Percentiles rank a stretch among this genome's conserved stretches.
Evolutionary conservation across 148 eudicot species (phyloP).

Genomic region (Selenicereus undatus): DNA sequence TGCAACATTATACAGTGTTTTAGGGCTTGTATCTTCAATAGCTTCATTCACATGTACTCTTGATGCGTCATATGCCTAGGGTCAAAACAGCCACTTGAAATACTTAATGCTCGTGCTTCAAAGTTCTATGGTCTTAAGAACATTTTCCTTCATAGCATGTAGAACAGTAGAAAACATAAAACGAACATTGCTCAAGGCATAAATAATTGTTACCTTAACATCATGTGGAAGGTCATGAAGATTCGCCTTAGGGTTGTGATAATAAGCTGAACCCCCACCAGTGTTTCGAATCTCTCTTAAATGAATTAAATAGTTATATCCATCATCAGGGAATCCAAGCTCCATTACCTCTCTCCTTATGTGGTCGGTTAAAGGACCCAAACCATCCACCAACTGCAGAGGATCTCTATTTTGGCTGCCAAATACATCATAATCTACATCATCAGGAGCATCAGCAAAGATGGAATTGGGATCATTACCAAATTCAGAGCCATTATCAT

Average conservation of each 20-base stretch:
- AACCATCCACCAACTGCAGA: background rate
- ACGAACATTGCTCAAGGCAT: background rate
- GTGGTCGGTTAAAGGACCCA: conserved; percentile 46
- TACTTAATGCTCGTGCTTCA: background rate
- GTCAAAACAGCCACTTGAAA: conserved; percentile 14
- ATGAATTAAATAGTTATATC: conserved; percentile 79
- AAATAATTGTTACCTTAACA: conserved; percentile 53
- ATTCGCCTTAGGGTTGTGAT: conserved; percentile 67
- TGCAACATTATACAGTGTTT: conserved; percentile 59
- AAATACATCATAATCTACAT: conserved; percentile 34
- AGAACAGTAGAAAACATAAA: background rate
- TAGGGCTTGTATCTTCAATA: conserved; percentile 43
- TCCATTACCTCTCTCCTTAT: conserved; percentile 78
- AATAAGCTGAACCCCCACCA: conserved; percentile 73
- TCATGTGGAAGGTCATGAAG: conserved; percentile 55
- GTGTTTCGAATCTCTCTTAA: conserved; percentile 80
- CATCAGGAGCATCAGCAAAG: conserved; percentile 66
- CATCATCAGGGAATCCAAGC: conserved; percentile 96
- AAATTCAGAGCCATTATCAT: conserved; percentile 24
- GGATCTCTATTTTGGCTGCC: background rate
- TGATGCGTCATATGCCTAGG: conserved; percentile 91
- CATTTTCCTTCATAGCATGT: too few species aligned
- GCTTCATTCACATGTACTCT: conserved; percentile 43
- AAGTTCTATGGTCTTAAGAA: background rate
- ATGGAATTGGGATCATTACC: conserved; percentile 38